A percentile compares a stretch with the other conserved stretches of the same genome.
Conservation (phyloP, 2,329 filamentous ascomycete species). For the Cladosporium sp. region DNA sequence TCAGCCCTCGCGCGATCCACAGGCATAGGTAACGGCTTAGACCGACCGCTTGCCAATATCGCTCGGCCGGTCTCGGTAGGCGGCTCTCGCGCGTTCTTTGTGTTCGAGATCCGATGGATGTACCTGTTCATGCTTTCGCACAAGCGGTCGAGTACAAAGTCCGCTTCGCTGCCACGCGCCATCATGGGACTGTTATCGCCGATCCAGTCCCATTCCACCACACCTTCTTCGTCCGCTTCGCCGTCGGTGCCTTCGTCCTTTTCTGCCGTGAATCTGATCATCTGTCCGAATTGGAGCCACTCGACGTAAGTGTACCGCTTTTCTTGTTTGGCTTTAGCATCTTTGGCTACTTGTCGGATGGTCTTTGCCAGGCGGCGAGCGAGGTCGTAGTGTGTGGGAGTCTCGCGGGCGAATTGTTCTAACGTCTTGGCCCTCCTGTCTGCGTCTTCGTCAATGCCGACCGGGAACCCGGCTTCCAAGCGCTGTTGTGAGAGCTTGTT, state of each 20-base stretch:
- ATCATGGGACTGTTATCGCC: slow-evolving; percentile 68
- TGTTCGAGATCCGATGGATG: slow-evolving; percentile 29
- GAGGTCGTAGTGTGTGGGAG: slow-evolving; percentile 59
- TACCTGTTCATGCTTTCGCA: slow-evolving; percentile 62
- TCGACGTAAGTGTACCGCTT: slow-evolving; percentile 77
- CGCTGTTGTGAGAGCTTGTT: slow-evolving; percentile 37
- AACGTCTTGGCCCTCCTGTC: slow-evolving; percentile 34
- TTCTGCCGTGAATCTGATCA: slow-evolving; percentile 62
- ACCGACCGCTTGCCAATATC: slow-evolving; percentile 2
- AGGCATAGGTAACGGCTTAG: slow-evolving; percentile 13
- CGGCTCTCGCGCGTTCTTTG: background rate
- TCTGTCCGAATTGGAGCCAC: slow-evolving; percentile 79
- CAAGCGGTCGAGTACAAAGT: slow-evolving; percentile 66
- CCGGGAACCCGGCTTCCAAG: slow-evolving; percentile 49
- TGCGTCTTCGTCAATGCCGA: slow-evolving; percentile 37
- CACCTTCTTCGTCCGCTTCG: slow-evolving; percentile 51
- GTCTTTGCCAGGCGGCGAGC: slow-evolving; percentile 65
- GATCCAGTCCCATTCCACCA: slow-evolving; percentile 72
- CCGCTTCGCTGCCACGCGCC: slow-evolving; percentile 60
- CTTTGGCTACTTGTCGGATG: slow-evolving; percentile 65
- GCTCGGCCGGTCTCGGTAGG: background rate
- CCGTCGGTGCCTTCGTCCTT: slow-evolving; percentile 21
- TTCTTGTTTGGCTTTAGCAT: slow-evolving; percentile 59
- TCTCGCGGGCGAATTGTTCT: slow-evolving; percentile 46
- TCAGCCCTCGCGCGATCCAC: slow-evolving; percentile 1